phyloP scores from a whole-genome alignment of 129 eudicot species.

The Cynara cardunculus region DNA sequence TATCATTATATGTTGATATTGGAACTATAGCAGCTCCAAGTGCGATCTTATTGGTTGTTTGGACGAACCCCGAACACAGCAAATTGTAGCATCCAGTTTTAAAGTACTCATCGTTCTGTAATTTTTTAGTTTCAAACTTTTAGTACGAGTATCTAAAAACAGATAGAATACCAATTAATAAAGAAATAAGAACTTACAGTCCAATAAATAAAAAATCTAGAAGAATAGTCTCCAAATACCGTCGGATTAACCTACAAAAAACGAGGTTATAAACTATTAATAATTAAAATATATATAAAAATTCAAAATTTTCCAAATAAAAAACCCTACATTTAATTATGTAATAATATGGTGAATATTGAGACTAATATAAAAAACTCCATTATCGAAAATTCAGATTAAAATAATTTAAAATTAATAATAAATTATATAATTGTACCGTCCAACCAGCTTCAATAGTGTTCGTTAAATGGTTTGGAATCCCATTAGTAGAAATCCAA shows the following conservation, averaged over 20 bases:
- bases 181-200: constrained; percentile 55
- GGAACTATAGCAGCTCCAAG: constrained; percentile 82
- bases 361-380: background rate
- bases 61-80: constrained; percentile 86
- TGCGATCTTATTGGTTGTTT: constrained; percentile 53
- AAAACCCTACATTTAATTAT: background rate
- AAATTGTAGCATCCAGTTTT: constrained; percentile 78
- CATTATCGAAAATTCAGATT: background rate
- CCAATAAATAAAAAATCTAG: constrained; percentile 85
- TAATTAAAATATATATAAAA: background rate
- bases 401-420: background rate
- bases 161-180: background rate
- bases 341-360: background rate
- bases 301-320: no score
- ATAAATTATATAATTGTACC: background rate
- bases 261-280: background rate
- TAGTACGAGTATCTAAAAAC: background rate
- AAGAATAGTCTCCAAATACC: constrained; percentile 53
- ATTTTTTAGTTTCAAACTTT: background rate
- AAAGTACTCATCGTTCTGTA: constrained; percentile 67
- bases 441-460: background rate
- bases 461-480: background rate
- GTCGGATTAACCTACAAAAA: constrained; percentile 62
- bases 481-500: background rate
- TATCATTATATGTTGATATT: constrained; percentile 53